These are phyloP conservation scores for Musa schizocarpa DNA, from an alignment of 176 grass and related monocot genomes.

Conservation along the genomic window DNA sequence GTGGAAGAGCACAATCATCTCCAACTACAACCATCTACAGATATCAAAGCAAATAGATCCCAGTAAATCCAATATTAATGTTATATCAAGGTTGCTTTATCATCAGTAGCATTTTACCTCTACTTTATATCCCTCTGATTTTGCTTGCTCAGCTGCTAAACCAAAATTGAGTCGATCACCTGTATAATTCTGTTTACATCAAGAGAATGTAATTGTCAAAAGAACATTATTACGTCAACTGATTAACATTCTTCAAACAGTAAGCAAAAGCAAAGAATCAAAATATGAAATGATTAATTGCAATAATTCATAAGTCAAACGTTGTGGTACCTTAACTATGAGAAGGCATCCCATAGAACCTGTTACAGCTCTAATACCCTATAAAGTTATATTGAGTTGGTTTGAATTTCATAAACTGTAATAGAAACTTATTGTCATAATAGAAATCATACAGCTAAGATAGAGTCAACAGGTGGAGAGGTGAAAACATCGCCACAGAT, in stretches of 20 bases:
- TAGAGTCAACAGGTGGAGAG: constrained; percentile 86
- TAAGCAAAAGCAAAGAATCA: constrained; percentile 18
- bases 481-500: constrained; percentile 91
- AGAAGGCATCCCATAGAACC: constrained; percentile 95
- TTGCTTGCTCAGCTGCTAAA: constrained; percentile 95
- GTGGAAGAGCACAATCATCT: constrained; percentile 96
- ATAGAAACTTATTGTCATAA: constrained; percentile 9
- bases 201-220: not conserved
- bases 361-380: constrained; percentile 98
- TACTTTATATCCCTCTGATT: constrained; percentile 97
- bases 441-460: constrained; percentile 70
- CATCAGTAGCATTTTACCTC: constrained; percentile 46
- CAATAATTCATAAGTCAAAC: constrained; percentile 12
- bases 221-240: not conserved
- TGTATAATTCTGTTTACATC: constrained; percentile 75
- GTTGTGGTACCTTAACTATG: constrained; percentile 69
- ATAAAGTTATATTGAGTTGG: constrained; percentile 25
- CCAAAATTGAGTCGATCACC: constrained; percentile 99
- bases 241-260: constrained; percentile 21
- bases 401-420: constrained; percentile 16
- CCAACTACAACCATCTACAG: constrained; percentile 97
- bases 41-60: constrained; percentile 22
- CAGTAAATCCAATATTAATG: constrained; percentile 3
- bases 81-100: not conserved
- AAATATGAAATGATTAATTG: constrained; percentile 6